These are phyloP conservation scores for Talaromyces proteolyticus DNA, from an alignment of 495 filamentous ascomycete species.

Conservation along the genomic window DNA sequence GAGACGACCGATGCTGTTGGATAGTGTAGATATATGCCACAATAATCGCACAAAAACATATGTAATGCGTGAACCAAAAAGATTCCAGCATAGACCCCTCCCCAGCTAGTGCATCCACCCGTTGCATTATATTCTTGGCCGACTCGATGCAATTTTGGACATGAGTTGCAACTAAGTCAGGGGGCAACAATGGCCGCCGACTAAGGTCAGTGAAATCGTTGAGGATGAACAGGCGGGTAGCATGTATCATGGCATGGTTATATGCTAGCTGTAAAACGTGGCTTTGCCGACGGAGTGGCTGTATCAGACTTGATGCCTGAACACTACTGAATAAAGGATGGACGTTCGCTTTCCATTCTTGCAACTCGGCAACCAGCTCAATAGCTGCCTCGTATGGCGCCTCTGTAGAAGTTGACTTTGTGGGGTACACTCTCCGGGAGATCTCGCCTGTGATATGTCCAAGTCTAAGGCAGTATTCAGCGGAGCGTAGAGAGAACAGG, in stretches of 20 bases:
- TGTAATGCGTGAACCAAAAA: slow-evolving; percentile 50
- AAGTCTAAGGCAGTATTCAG: slow-evolving; percentile 19
- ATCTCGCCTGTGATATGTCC: slow-evolving; percentile 38
- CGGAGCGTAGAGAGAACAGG: slow-evolving; percentile 5
- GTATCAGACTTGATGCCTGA: slow-evolving; percentile 39
- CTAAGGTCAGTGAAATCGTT: slow-evolving; percentile 43
- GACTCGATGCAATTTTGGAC: slow-evolving; percentile 40
- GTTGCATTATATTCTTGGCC: slow-evolving; percentile 32
- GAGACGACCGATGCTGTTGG: slow-evolving; percentile 36
- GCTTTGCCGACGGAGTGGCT: slow-evolving; percentile 47
- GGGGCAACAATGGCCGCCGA: slow-evolving; percentile 24
- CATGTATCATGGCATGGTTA: slow-evolving; percentile 48
- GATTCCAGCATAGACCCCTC: slow-evolving; percentile 33
- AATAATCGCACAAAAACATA: slow-evolving; percentile 48
- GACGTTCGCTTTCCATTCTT: slow-evolving; percentile 33
- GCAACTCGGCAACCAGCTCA: slow-evolving; percentile 27
- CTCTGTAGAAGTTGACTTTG: slow-evolving; percentile 33
- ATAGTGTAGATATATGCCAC: slow-evolving; percentile 51
- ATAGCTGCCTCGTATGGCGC: slow-evolving; percentile 32
- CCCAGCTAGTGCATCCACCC: slow-evolving; percentile 31
- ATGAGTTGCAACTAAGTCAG: slow-evolving; percentile 24
- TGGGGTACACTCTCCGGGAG: slow-evolving; percentile 42
- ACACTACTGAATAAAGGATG: slow-evolving; percentile 42
- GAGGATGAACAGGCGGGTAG: slow-evolving; percentile 50
- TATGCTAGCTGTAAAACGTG: slow-evolving; percentile 48